phyloP scores from a whole-genome alignment of 768 basidiomycete genomes.

The Jaapia argillacea region DNA sequence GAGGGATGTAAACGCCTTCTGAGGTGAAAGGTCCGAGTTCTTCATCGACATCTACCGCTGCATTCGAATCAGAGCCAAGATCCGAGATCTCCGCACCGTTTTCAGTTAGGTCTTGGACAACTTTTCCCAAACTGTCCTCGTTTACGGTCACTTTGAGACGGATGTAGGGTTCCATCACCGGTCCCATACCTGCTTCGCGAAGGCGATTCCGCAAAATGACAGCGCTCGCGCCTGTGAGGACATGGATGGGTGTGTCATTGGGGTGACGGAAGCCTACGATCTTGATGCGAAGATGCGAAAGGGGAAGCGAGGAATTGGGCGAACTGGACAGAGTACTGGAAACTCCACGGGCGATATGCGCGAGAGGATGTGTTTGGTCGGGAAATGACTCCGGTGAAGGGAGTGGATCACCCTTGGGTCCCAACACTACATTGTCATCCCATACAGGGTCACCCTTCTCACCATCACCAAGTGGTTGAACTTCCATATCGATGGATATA shows the following conservation, averaged over 20 bases:
- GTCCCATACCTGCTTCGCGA: slow-evolving; percentile 53
- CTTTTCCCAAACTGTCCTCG: slow-evolving; percentile 62
- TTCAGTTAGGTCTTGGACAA: slow-evolving; percentile 79
- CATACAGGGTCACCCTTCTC: slow-evolving; percentile 61
- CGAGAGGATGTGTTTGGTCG: slow-evolving; percentile 32
- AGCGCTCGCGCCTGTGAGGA: slow-evolving; percentile 58
- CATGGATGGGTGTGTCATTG: slow-evolving; percentile 30
- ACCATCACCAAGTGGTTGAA: slow-evolving; percentile 41
- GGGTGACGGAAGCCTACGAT: slow-evolving; percentile 37
- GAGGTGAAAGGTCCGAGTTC: slow-evolving; percentile 34
- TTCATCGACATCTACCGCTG: slow-evolving; percentile 26
- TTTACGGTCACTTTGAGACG: slow-evolving; percentile 56
- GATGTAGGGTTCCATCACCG: slow-evolving; percentile 74
- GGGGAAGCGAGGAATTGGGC: slow-evolving; percentile 63
- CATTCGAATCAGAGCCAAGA: slow-evolving; percentile 38
- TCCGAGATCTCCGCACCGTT: slow-evolving; percentile 72
- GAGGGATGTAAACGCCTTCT: slow-evolving; percentile 71
- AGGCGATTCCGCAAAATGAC: slow-evolving; percentile 54
- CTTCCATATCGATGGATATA: slow-evolving; percentile 41
- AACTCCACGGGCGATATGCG: slow-evolving; percentile 58
- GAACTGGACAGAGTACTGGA: slow-evolving; percentile 67
- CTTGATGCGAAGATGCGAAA: slow-evolving; percentile 54
- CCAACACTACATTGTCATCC: slow-evolving; percentile 70
- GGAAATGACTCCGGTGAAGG: slow-evolving; percentile 39
- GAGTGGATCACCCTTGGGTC: slow-evolving; percentile 38